These are phyloP conservation scores for Puccinia hordei DNA, from an alignment of 1,284 basidiomycete genomes.

Conservation along the genomic window DNA sequence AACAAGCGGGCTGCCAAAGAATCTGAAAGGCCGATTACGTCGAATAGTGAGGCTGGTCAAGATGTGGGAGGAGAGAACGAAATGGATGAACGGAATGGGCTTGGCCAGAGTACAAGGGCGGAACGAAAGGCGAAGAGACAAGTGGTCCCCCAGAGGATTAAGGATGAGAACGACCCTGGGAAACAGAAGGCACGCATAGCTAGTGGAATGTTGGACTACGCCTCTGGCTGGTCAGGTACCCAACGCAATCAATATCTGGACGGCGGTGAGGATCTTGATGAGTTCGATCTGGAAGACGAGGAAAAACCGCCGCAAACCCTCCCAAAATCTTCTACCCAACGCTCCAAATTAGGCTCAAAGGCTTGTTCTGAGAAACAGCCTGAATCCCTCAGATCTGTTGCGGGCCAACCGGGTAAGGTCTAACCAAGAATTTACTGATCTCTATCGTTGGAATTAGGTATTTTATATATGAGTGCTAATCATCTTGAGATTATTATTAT, in stretches of 20 bases:
- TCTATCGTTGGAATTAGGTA: background rate
- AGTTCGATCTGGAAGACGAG: slow-evolving; percentile 50
- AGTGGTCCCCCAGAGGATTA: slow-evolving; percentile 31
- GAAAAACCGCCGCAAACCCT: slow-evolving; percentile 24
- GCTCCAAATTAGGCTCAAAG: background rate
- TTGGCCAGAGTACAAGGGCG: slow-evolving; percentile 48
- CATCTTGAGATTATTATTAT: no score
- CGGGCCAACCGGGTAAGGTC: slow-evolving; percentile 5
- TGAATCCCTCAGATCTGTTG: slow-evolving; percentile 2
- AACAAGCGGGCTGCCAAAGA: slow-evolving; percentile 48
- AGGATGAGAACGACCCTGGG: slow-evolving; percentile 45
- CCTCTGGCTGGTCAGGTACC: background rate
- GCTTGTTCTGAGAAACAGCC: background rate
- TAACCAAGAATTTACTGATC: background rate
- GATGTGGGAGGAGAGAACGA: slow-evolving; percentile 59
- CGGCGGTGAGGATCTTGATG: slow-evolving; percentile 20
- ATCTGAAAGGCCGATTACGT: slow-evolving; percentile 37
- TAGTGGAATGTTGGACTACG: slow-evolving; percentile 49
- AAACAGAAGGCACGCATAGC: slow-evolving; percentile 49
- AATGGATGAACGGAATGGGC: slow-evolving; percentile 17
- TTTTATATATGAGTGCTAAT: background rate
- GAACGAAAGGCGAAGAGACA: slow-evolving; percentile 45
- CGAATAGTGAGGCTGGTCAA: slow-evolving; percentile 41
- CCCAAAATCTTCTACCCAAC: slow-evolving; percentile 4
- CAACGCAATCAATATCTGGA: slow-evolving; percentile 28